A percentile compares a stretch with the other conserved stretches of the same genome.
phyloP scores from a whole-genome alignment of 2,329 filamentous ascomycete species.

The Talaromyces amestolkiae region DNA sequence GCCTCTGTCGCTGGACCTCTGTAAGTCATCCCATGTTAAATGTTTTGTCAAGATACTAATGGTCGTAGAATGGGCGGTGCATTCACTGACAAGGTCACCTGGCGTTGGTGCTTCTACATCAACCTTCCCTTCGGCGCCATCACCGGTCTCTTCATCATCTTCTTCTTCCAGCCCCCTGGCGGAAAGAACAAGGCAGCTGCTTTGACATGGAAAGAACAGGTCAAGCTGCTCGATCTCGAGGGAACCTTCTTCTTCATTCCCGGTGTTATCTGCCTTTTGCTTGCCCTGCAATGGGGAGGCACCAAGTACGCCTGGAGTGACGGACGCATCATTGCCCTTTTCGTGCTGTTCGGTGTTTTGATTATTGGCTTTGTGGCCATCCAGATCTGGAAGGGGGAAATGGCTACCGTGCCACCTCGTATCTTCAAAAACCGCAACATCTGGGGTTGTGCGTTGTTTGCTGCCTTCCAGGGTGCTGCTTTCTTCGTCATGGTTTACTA shows the following conservation, averaged over 20 bases:
- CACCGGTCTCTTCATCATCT: constrained; percentile 20
- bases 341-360: constrained; percentile 23
- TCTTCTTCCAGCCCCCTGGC: constrained; percentile 18
- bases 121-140: constrained; percentile 40
- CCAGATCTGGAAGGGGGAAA: constrained; percentile 25
- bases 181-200: constrained; percentile 8
- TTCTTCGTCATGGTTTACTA: constrained; percentile 38
- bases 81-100: constrained; percentile 58
- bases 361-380: constrained; percentile 23
- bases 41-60: background rate
- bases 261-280: constrained; percentile 21
- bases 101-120: constrained; percentile 62
- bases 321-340: constrained; percentile 21
- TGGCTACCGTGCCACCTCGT: constrained; percentile 35
- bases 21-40: constrained; percentile 19
- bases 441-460: constrained; percentile 32
- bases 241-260: constrained; percentile 19
- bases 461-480: constrained; percentile 41
- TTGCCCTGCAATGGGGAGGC: constrained; percentile 23
- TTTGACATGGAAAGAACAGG: constrained; percentile 11
- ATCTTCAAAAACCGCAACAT: constrained; percentile 42
- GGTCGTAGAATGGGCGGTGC: constrained; percentile 52
- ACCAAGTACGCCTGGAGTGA: constrained; percentile 20
- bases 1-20: constrained; percentile 43
- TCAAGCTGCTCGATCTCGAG: constrained; percentile 19